Evolutionary conservation across 1,284 basidiomycete species (phyloP).

Genomic region (Phellopilus nigrolimitatus): DNA sequence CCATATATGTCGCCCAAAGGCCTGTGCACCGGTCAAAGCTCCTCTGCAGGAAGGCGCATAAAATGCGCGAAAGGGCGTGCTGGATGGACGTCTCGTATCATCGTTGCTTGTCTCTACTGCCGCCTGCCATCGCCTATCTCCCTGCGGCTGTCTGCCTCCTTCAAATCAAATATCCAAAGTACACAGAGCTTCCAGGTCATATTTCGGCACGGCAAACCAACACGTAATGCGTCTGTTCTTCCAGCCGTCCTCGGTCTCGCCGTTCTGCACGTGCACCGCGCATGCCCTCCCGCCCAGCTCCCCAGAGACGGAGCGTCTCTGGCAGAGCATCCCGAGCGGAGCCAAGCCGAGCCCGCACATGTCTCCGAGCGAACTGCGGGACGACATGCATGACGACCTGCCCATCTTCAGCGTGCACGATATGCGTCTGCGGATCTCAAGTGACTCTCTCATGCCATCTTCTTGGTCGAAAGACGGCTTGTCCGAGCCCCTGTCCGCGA

Average conservation of each 20-base stretch:
- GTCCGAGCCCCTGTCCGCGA: too few relatives aligned
- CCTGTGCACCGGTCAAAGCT: too few relatives aligned
- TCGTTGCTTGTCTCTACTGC: too few relatives aligned
- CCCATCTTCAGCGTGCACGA: conserved; percentile 2
- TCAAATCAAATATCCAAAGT: too few relatives aligned
- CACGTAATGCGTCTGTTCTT: conserved; percentile 2
- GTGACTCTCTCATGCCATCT: not conserved
- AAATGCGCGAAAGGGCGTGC: too few relatives aligned
- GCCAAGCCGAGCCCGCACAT: not conserved
- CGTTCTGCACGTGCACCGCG: conserved; percentile 1
- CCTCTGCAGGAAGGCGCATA: too few relatives aligned
- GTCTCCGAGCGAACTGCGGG: not conserved
- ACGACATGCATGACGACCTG: not conserved
- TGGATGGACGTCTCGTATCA: too few relatives aligned
- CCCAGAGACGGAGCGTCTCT: not conserved
- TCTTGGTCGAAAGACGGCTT: not conserved
- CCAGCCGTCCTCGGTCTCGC: not conserved
- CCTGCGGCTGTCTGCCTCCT: too few relatives aligned
- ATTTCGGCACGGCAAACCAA: not conserved
- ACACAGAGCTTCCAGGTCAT: not conserved
- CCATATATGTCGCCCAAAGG: too few relatives aligned
- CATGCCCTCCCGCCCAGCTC: conserved; percentile 3
- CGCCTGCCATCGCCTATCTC: too few relatives aligned
- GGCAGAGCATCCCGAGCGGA: not conserved
- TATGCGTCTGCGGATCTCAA: not conserved